These are phyloP conservation scores for Reticulascus tulasneorum DNA, from an alignment of 2,329 filamentous ascomycete species.

Conservation along the genomic window DNA sequence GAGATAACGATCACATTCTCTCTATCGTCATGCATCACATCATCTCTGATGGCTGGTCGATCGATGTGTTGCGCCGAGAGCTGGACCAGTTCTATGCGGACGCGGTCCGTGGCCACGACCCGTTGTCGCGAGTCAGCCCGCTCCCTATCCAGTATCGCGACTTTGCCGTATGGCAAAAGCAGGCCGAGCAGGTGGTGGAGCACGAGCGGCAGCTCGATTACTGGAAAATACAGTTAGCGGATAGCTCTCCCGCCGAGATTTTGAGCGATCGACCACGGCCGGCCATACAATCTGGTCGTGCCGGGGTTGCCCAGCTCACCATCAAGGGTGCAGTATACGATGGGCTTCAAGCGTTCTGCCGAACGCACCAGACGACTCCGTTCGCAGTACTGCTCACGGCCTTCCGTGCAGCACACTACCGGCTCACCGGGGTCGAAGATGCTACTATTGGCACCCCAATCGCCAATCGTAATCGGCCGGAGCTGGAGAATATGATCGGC, in stretches of 20 bases:
- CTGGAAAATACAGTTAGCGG: conserved; percentile 23
- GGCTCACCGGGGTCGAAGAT: conserved; percentile 12
- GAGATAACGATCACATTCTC: not conserved
- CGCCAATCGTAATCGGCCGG: conserved; percentile 6
- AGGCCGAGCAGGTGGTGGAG: not conserved
- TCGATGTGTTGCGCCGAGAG: no score
- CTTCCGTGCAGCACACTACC: conserved; percentile 11
- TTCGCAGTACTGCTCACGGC: conserved; percentile 10
- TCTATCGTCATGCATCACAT: conserved; percentile 1
- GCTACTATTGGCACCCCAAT: conserved; percentile 8
- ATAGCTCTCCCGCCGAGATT: no score
- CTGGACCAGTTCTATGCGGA: no score
- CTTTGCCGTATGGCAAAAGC: not conserved
- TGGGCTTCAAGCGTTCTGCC: conserved; percentile 8
- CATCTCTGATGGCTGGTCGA: conserved; percentile 1
- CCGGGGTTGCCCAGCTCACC: conserved; percentile 1
- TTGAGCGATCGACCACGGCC: conserved; percentile 12
- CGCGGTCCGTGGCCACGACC: no score
- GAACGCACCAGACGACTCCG: conserved; percentile 1
- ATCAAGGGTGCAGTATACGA: conserved; percentile 8
- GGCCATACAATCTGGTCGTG: conserved; percentile 6
- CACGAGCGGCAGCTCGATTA: not conserved
- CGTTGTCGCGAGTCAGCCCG: no score
- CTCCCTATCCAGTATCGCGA: no score
- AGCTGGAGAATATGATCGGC: conserved; percentile 10